Percentiles rank a stretch among this genome's conserved stretches.
These are phyloP conservation scores for Aureobasidium mangrovei DNA, from an alignment of 2,329 filamentous ascomycete species.

Conservation along the genomic window DNA sequence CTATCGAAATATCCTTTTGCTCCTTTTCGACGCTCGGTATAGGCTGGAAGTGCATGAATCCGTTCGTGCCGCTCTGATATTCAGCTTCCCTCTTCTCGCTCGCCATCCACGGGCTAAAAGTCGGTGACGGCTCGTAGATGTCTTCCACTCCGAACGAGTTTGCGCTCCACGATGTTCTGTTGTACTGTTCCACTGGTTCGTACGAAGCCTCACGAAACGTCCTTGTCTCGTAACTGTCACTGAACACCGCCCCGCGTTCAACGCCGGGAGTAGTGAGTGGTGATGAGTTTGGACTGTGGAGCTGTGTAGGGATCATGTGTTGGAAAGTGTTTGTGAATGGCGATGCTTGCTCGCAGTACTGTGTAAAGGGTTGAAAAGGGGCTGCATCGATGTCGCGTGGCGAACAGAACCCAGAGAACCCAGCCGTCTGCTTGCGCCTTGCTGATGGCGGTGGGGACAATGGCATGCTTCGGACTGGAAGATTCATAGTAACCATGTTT, in stretches of 20 bases:
- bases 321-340: not conserved
- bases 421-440: not conserved
- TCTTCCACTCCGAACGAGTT: slow-evolving; percentile 5
- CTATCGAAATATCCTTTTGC: slow-evolving; percentile 14
- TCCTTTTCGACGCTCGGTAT: not conserved
- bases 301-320: not conserved
- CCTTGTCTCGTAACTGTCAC: not conserved
- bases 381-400: not conserved
- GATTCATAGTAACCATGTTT: not conserved
- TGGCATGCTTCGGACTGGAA: slow-evolving; percentile 8
- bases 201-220: not conserved
- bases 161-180: slow-evolving; percentile 1
- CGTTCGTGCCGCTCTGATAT: not conserved
- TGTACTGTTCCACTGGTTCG: not conserved
- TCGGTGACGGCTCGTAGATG: slow-evolving; percentile 5
- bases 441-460: slow-evolving; percentile 11
- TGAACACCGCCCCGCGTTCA: not conserved
- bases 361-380: not conserved
- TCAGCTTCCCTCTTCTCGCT: slow-evolving; percentile 13
- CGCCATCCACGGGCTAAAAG: slow-evolving; percentile 7
- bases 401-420: not conserved
- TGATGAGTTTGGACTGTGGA: not conserved
- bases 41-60: not conserved
- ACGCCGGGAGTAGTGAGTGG: not conserved
- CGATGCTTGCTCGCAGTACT: not conserved